These are phyloP conservation scores for Pseudogymnoascus sp. DNA, from an alignment of 2,329 filamentous ascomycete species.

Conservation along the genomic window DNA sequence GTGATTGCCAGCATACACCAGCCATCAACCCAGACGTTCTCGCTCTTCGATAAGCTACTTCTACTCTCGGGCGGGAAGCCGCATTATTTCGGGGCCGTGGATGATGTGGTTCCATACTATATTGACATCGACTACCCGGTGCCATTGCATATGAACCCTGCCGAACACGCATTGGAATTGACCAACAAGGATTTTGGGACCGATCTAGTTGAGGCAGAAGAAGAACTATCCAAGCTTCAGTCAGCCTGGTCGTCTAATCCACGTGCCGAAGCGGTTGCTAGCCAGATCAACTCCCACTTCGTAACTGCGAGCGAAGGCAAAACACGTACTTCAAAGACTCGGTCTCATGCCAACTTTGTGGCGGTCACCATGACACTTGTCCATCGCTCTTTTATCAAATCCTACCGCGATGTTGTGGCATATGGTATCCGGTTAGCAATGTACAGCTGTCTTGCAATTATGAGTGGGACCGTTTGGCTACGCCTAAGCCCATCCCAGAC, in stretches of 20 bases:
- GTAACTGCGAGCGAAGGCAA: neutral
- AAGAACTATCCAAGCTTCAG: slow-evolving; percentile 46
- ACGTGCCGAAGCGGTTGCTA: slow-evolving; percentile 28
- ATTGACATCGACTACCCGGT: slow-evolving; percentile 50
- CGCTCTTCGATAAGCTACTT: slow-evolving; percentile 71
- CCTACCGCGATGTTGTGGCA: slow-evolving; percentile 72
- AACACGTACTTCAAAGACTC: neutral
- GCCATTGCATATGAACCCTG: slow-evolving; percentile 66
- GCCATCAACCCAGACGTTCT: slow-evolving; percentile 70
- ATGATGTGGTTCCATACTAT: slow-evolving; percentile 53
- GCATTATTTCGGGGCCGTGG: slow-evolving; percentile 63
- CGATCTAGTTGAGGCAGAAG: slow-evolving; percentile 37
- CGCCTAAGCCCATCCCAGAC: slow-evolving; percentile 59
- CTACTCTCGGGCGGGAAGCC: slow-evolving; percentile 63
- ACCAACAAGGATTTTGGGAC: slow-evolving; percentile 67
- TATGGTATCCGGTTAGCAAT: slow-evolving; percentile 78
- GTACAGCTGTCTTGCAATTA: slow-evolving; percentile 70
- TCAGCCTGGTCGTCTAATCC: slow-evolving; percentile 45
- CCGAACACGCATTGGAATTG: slow-evolving; percentile 70
- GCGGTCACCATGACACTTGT: slow-evolving; percentile 55
- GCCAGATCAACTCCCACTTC: slow-evolving; percentile 21
- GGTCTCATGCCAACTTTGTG: slow-evolving; percentile 14
- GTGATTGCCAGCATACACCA: slow-evolving; percentile 81
- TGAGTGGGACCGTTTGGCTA: slow-evolving; percentile 85
- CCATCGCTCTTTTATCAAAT: slow-evolving; percentile 75